Evolutionary conservation across 805 yeast genomes (phyloP).

Genomic region (Brettanomyces nanus): DNA sequence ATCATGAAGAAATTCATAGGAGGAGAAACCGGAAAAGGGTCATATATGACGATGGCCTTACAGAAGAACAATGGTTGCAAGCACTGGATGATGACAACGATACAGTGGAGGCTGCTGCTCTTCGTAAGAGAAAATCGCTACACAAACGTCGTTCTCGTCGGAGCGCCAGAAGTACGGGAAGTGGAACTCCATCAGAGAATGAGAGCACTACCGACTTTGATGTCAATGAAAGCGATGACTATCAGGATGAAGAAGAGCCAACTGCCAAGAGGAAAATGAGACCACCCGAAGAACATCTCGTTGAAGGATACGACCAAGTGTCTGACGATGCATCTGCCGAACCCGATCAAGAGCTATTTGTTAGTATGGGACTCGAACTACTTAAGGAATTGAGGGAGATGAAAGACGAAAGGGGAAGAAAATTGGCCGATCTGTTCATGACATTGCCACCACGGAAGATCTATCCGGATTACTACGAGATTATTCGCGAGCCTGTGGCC

Average conservation of each 20-base stretch:
- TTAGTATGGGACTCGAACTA: conserved; percentile 23
- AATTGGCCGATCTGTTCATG: conserved; percentile 48
- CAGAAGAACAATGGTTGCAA: conserved; percentile 73
- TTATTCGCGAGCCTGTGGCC: conserved; percentile 55
- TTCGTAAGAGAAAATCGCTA: conserved; percentile 38
- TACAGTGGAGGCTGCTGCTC: conserved; percentile 50
- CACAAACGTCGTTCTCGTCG: conserved; percentile 32
- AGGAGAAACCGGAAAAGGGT: conserved; percentile 58
- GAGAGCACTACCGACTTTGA: conserved; percentile 14
- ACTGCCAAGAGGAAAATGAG: conserved; percentile 9
- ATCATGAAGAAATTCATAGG: conserved; percentile 39
- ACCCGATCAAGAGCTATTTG: conserved; percentile 11
- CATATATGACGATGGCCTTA: conserved; percentile 56
- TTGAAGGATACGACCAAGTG: conserved; percentile 4
- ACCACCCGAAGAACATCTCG: neutral
- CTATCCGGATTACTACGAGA: conserved; percentile 79
- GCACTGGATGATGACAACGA: conserved; percentile 71
- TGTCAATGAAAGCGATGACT: conserved; percentile 5
- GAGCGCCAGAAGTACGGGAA: conserved; percentile 3
- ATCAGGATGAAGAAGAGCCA: conserved; percentile 8
- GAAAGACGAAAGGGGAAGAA: conserved; percentile 39
- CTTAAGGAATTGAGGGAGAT: conserved; percentile 31
- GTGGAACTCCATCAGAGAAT: conserved; percentile 15
- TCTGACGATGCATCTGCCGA: neutral
- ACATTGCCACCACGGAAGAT: conserved; percentile 65